Evolutionary conservation across 1,139 yeast genomes (phyloP), one percentile per base, ranked within the genome.

Genomic region (Protomyces pachydermus): DNA sequence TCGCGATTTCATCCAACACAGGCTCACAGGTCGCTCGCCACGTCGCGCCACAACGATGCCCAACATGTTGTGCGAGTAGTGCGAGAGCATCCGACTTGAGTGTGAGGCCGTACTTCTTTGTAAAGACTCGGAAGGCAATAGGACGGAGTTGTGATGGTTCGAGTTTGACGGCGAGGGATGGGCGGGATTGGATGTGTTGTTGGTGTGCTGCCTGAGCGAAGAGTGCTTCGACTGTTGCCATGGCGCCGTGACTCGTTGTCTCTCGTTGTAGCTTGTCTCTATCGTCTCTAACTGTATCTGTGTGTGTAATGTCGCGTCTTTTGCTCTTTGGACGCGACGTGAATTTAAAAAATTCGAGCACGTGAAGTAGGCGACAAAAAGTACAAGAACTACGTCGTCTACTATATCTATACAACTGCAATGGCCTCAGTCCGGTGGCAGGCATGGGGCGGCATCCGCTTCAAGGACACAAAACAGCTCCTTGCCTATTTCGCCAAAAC

Each of bases 91-190:
- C 87, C 0, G 97, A 85, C 71, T 93, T 91, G 68, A 93, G 82
- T 73, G 91, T 91, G 32, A 93, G 80, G 0, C 97, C 97, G 74
- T 91, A 93, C 72, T 93, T 93, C 75, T 91, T 93, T 2, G 98
- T 89, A 20, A 93, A 75, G 1, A 91, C 82, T 54, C 98, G 79
- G 74, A 91, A 93, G 0, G 97, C 98, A 57, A 91, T 78, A 0
- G 98, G 98, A 56, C 98, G 81, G 46, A 93, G 78, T 72, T 89
- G 88, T 0, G 93, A 82, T 0, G 96, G 90, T 65, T 84, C 88
- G 3, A 91, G 81, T 67, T 82, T 81, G 1, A 88, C 85, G 0
- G 97, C 97, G 25, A 91, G 79, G 9, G 50, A 32, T 6, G 62
- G 45, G 34, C 62, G 45, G 12, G 35, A 2, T 28, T 51, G 48